Evolutionary conservation across 208 protist species (phyloP).

Genomic region (Acanthamoeba quina): DNA sequence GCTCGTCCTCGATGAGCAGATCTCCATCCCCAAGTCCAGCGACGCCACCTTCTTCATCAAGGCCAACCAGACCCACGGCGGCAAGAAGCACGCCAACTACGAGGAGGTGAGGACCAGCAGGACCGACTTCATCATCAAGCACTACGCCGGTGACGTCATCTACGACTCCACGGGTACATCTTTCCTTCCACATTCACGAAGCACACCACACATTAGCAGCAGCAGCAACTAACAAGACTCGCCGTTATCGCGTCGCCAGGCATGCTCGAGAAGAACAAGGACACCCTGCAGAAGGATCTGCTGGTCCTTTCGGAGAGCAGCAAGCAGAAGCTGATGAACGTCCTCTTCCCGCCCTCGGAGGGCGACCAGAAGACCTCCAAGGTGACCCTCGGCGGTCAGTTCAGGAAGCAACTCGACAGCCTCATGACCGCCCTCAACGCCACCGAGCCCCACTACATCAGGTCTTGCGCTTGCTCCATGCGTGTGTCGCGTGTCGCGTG

Average conservation of each 20-base stretch:
- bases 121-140: slow-evolving; percentile 21
- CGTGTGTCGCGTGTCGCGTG: neutral
- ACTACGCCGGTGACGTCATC: slow-evolving; percentile 12
- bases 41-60: slow-evolving; percentile 32
- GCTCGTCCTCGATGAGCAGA: slow-evolving; percentile 23
- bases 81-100: slow-evolving; percentile 31
- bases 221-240: neutral
- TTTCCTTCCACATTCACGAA: neutral
- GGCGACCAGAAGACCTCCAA: slow-evolving; percentile 58
- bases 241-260: neutral
- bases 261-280: slow-evolving; percentile 28
- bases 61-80: slow-evolving; percentile 30
- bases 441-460: slow-evolving; percentile 74
- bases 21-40: slow-evolving; percentile 29
- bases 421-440: slow-evolving; percentile 73
- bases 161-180: neutral
- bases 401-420: slow-evolving; percentile 60
- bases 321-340: slow-evolving; percentile 29
- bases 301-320: slow-evolving; percentile 27
- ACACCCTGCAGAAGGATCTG: slow-evolving; percentile 47
- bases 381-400: slow-evolving; percentile 60
- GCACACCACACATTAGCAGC: neutral
- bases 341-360: slow-evolving; percentile 11
- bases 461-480: neutral
- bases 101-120: neutral